Evolutionary conservation across 2,329 filamentous ascomycete genomes (phyloP).

Genomic region (Penicillium palitans): DNA sequence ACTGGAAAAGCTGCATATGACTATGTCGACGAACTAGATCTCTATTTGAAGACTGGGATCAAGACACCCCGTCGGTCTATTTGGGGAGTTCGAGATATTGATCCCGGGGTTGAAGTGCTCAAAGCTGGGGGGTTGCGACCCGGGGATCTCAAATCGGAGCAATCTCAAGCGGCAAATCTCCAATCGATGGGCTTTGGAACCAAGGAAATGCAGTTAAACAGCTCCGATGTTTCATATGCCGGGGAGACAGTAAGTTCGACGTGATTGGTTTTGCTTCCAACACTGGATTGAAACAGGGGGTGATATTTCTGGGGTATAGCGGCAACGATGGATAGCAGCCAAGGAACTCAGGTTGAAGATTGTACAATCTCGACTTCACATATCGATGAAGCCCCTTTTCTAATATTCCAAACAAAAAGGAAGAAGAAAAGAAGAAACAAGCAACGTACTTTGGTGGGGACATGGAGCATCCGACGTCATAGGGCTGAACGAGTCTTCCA

Average conservation of each 20-base stretch:
- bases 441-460: neutral
- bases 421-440: neutral
- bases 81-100: neutral
- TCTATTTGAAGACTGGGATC: conserved; percentile 8
- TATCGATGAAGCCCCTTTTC: neutral
- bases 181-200: neutral
- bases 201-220: neutral
- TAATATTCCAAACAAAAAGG: too few species aligned
- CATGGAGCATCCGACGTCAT: neutral
- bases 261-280: neutral
- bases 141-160: neutral
- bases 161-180: neutral
- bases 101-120: neutral
- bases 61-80: conserved; percentile 2
- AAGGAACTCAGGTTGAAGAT: neutral
- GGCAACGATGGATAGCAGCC: too few species aligned
- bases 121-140: neutral
- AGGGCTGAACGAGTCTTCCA: conserved; percentile 5
- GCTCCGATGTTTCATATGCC: neutral
- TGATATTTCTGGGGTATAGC: neutral
- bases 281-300: too few species aligned
- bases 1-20: conserved; percentile 13
- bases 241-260: neutral
- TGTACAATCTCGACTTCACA: neutral
- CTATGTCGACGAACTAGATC: conserved; percentile 18